Percentiles rank a stretch among this genome's conserved stretches.
Conservation (phyloP, 176 grass and related monocot species). For the Hordeum vulgare region DNA sequence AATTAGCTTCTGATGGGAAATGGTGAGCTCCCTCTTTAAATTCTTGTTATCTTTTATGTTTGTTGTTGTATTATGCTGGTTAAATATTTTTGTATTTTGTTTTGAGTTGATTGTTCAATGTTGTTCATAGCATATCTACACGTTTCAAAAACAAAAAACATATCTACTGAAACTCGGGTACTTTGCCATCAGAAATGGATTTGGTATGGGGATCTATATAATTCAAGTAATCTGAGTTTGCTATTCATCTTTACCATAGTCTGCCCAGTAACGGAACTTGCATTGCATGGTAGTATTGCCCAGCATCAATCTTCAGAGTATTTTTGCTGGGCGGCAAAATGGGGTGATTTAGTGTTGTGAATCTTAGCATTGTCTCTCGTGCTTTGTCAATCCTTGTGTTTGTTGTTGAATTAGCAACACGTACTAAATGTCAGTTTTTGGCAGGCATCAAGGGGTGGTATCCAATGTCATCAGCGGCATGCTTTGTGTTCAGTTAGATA, state of each 20-base stretch:
- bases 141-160: too few species aligned
- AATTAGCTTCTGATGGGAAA: constrained; percentile 47
- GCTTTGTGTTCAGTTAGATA: constrained; percentile 42
- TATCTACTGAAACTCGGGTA: not conserved
- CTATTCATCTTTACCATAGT: not conserved
- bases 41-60: not conserved
- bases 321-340: not conserved
- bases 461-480: constrained; percentile 33
- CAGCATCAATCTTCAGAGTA: not conserved
- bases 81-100: not conserved
- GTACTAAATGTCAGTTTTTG: not conserved
- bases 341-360: not conserved
- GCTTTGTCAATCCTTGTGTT: not conserved
- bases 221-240: not conserved
- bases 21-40: constrained; percentile 42
- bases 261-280: not conserved
- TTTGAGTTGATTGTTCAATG: not conserved
- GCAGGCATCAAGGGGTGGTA: constrained; percentile 66
- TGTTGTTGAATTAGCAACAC: not conserved
- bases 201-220: not conserved
- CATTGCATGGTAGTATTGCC: not conserved
- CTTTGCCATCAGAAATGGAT: not conserved
- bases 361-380: not conserved
- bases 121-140: not conserved
- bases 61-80: not conserved